A percentile compares a stretch with the other conserved stretches of the same genome.
These are phyloP conservation scores for Spergularia marina DNA, from an alignment of 148 eudicot species.

Conservation along the genomic window DNA sequence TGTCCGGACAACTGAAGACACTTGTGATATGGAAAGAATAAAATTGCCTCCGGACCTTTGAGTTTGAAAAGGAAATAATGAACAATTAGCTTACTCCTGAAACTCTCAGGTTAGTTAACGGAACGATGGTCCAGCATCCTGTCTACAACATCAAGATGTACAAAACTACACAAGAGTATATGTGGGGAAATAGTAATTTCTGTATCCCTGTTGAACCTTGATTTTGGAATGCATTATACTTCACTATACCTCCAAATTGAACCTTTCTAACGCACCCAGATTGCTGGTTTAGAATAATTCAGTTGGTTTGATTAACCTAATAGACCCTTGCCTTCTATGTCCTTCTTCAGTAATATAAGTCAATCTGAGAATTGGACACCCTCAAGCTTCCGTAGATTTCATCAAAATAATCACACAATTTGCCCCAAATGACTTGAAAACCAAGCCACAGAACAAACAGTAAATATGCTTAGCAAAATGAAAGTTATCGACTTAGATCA, in stretches of 20 bases:
- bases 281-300: no score
- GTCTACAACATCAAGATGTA: neutral
- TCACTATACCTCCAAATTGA: no score
- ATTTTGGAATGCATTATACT: neutral
- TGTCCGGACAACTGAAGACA: conserved; percentile 33
- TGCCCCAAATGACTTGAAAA: neutral
- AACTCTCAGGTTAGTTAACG: conserved; percentile 11
- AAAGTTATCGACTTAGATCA: neutral
- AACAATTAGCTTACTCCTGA: conserved; percentile 17
- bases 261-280: no score
- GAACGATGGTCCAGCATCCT: conserved; percentile 9
- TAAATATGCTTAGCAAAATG: conserved; percentile 2
- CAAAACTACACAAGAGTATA: neutral
- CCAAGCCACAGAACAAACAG: neutral
- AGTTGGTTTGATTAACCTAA: neutral
- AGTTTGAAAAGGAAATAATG: conserved; percentile 7
- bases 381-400: neutral
- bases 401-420: neutral
- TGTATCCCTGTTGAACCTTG: neutral
- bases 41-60: conserved; percentile 4
- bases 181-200: neutral
- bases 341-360: neutral
- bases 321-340: neutral
- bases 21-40: conserved; percentile 15
- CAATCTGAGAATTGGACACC: conserved; percentile 5